Base-by-base conservation (phyloP, 768 basidiomycete species). In the Russula olivacea region DNA sequence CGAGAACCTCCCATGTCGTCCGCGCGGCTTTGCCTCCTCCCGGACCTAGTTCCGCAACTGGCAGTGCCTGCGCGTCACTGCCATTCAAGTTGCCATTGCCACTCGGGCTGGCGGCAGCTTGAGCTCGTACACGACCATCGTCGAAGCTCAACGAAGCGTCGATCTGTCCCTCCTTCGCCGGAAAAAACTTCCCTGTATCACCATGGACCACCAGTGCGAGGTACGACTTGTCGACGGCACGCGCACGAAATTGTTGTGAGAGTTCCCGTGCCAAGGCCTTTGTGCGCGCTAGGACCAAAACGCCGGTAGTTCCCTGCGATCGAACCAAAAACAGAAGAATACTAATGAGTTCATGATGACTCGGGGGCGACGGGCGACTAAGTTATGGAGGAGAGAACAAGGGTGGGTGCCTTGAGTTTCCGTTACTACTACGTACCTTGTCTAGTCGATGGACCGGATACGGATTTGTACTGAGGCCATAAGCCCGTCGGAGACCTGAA, bases 371-470 rank as follows among this genome's bases (percentile, higher is more conserved):
- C 2, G 28, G 28, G 28, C 4, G 28, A 4, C 28, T n/a, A n/a
- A n/a, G n/a, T n/a, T n/a, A n/a, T n/a, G n/a, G n/a, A n/a, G n/a
- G n/a, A n/a, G n/a, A n/a, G 28, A 28, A 28, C 28, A 28, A 28
- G n/a, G n/a, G n/a, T n/a, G 2, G 28, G 4, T 28, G 28, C 28
- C 28, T 28, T 6, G 3, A 4, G 5, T 3, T 41, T 41, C 41
- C 3, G n/a, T 12, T n/a, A n/a, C n/a, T n/a, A n/a, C n/a, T 3
- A 10, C 61, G 19, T 55, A 66, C 67, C 65, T 68, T 68, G 65
- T 68, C 67, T 34, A 68, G 52, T 11, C 67, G 65, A 58, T 68
- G 67, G 23, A 68, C 61, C 19, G 65, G 67, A 58, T 59, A 68
- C 21, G 66, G 66, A 10, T 45, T 58, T 36, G n/a, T 15, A 15